These are phyloP conservation scores for Gigaspora rosea DNA, from an alignment of 192 early-diverging fungal genomes.

Conservation along the genomic window DNA sequence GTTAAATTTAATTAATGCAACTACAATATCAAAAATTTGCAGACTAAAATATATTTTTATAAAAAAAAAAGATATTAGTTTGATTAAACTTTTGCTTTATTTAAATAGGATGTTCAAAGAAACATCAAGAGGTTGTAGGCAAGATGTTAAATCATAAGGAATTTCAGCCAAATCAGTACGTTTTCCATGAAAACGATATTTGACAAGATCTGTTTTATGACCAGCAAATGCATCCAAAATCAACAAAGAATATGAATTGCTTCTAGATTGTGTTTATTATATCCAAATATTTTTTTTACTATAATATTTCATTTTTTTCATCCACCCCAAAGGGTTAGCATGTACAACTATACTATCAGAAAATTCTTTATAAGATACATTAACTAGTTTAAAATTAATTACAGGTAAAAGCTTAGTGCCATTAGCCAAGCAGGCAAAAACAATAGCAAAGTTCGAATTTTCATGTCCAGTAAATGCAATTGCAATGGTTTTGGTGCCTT, in stretches of 20 bases:
- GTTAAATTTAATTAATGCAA: no score
- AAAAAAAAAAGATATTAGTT: no score
- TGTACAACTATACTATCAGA: neutral
- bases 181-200: neutral
- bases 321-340: neutral
- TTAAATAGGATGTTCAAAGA: neutral
- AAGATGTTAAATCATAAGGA: neutral
- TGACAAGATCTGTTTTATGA: constrained; percentile 5
- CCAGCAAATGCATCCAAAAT: neutral
- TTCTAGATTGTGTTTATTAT: neutral
- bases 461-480: neutral
- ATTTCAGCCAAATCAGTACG: neutral
- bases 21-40: no score
- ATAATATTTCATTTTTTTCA: constrained; percentile 10
- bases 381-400: no score
- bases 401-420: neutral
- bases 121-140: constrained; percentile 1
- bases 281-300: constrained; percentile 3
- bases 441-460: neutral
- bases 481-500: neutral
- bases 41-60: no score
- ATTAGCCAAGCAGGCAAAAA: neutral
- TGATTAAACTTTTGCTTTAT: neutral
- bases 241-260: constrained; percentile 3
- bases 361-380: no score